Evolutionary conservation across 176 grass and related monocot genomes (phyloP), one percentile per base, ranked within the genome.

Genomic region (Puccinellia tenuiflora): DNA sequence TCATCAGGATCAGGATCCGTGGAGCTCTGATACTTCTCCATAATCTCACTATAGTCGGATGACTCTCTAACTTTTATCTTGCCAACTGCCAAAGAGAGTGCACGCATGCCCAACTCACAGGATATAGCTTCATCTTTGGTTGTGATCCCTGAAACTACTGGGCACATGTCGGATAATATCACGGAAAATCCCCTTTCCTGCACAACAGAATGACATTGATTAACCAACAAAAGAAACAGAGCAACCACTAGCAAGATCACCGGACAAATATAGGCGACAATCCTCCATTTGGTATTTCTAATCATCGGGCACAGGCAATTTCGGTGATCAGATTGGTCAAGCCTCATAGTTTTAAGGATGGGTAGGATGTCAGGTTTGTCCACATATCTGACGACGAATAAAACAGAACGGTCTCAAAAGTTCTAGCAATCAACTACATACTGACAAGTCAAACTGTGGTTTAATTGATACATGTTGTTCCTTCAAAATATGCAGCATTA

Each of bases 141-240:
- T 56, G 89, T 90, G 77, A 98, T 98, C 21, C 96, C 96, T 33
- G 96, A 98, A 64, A 98, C 89, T 18, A 75, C n/a, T 11, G 92
- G 92, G 22, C 92, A 98, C 96, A 98, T 98, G 69, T 98, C 96
- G 8, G 93, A 95, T 57, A 98, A 51, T 61, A 98, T 86, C 31
- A 93, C 92, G 7, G 96, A 98, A 80, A 98, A 98, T 3, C 92
- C 91, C 20, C 80, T 82, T 53, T 92, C 82, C 92, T 97, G 84
- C 50, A 86, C 1, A 83, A 16, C 3, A 73, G 55, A 40, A 28
- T 60, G 72, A 3, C 29, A 70, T 50, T 0, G 13, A 72, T 76
- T 7, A 24, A 73, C 24, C 37, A 82, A 1, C 22, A 63, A 57
- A 46, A 31, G 28, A 29, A 29, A 77, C 4, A 40, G 40, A 33